Percentiles rank a stretch among this genome's conserved stretches.
Evolutionary conservation across 1,139 yeast genomes (phyloP).

Genomic region (Kodamaea alishanica): DNA sequence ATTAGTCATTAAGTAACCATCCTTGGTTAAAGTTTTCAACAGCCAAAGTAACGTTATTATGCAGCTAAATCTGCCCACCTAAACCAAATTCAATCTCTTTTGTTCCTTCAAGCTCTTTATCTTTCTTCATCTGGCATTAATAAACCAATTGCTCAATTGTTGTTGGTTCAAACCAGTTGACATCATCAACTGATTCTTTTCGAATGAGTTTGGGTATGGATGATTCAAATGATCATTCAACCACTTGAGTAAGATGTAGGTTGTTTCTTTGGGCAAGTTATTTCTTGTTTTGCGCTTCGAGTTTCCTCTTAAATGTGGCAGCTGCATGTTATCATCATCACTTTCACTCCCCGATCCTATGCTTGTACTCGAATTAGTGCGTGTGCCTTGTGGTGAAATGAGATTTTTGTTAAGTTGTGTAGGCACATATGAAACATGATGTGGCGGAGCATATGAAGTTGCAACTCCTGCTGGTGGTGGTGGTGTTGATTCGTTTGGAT

Average conservation of each 20-base stretch:
- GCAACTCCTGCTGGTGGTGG: conserved; percentile 10
- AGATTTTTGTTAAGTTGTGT: conserved; percentile 4
- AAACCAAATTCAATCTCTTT: conserved; percentile 22
- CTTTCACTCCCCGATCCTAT: conserved; percentile 1
- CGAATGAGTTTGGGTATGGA: conserved; percentile 92
- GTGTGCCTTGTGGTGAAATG: conserved; percentile 3
- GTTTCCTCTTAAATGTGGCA: conserved; percentile 9
- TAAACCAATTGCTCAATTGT: conserved; percentile 94
- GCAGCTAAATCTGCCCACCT: conserved; percentile 1
- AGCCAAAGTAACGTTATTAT: neutral
- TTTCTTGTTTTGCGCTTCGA: conserved; percentile 52
- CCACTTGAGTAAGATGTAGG: conserved; percentile 80
- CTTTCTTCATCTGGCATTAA: conserved; percentile 88
- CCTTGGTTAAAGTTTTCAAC: too few relatives aligned
- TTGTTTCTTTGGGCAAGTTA: conserved; percentile 86
- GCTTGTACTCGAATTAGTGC: conserved; percentile 4
- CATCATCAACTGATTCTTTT: conserved; percentile 73
- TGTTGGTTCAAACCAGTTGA: conserved; percentile 87
- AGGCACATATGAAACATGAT: neutral
- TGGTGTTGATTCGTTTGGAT: conserved; percentile 13
- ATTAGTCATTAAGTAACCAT: too few relatives aligned
- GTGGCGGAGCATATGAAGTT: conserved; percentile 1
- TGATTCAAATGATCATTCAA: conserved; percentile 78
- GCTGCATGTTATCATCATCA: conserved; percentile 5
- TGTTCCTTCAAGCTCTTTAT: conserved; percentile 50